Evolutionary conservation across 2,329 filamentous ascomycete genomes (phyloP), one percentile per base, ranked within the genome.

Genomic region (Paracoccidioides lutzii): DNA sequence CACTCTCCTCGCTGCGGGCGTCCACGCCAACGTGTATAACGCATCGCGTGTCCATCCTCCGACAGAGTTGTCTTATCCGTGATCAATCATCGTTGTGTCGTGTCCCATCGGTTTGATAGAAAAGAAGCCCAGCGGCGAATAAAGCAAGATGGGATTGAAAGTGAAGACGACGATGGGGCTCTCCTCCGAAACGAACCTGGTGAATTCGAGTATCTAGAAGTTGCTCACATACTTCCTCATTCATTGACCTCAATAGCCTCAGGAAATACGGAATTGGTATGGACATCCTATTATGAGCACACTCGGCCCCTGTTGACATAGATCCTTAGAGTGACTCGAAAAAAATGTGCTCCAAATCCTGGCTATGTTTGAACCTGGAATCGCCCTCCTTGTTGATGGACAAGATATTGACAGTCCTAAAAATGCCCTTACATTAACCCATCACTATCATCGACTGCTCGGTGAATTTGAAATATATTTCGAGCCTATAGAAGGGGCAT

Each of bases 341-440:
- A 56, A 55, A 67, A 61, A 65, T 0, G 67, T 68, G 10, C 60
- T 74, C 5, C 58, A 60, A 28, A 66, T 73, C 44, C 65, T 73
- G 4, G 70, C 73, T 35, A 73, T 73, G 69, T 72, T 74, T 57
- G 71, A 74, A 55, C 57, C 40, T 35, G 67, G 65, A 35, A 63
- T 69, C 32, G 61, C 59, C 6, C 59, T 68, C 59, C 55, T 73
- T 0, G 71, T 73, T 51, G 62, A 73, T 41, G 70, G 71, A 44
- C 54, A 56, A 35, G 63, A 72, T 6, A 72, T 74, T 52, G 70
- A 54, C 37, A 28, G 52, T 8, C 41, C 52, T 4, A 37, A 10
- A 32, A 54, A 54, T 54, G 52, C 52, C 30, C 35, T 54, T 1
- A 54, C 41, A 14, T 42, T 54, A 15, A 35, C 52, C 35, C 52